Conservation (phyloP, 805 yeast species). For the Maudiozyma turicensis region DNA sequence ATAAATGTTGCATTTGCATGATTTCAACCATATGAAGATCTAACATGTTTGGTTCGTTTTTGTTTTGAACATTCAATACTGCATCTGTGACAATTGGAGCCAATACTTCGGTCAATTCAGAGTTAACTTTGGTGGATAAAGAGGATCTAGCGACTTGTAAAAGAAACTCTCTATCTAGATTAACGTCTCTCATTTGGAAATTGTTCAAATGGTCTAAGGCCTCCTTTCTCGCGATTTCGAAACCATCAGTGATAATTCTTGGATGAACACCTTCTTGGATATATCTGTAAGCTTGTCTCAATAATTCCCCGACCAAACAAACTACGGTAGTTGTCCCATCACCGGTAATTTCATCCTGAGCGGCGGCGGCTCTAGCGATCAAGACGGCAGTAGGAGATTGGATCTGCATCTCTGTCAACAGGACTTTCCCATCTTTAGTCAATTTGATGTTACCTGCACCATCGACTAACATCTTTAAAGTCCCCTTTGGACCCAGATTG, state of each 20-base stretch:
- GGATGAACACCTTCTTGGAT: slow-evolving; percentile 95
- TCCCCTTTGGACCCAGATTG: slow-evolving; percentile 94
- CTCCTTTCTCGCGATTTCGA: slow-evolving; percentile 78
- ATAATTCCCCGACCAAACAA: slow-evolving; percentile 83
- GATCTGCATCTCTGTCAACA: slow-evolving; percentile 93
- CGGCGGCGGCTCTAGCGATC: slow-evolving; percentile 96
- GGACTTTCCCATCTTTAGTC: slow-evolving; percentile 94
- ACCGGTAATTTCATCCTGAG: slow-evolving; percentile 98
- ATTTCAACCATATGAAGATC: slow-evolving; percentile 97
- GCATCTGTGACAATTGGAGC: slow-evolving; percentile 97
- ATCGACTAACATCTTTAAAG: slow-evolving; percentile 91
- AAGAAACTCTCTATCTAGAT: slow-evolving; percentile 75
- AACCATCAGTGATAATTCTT: slow-evolving; percentile 87
- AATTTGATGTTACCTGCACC: slow-evolving; percentile 93
- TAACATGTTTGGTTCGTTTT: slow-evolving; percentile 35
- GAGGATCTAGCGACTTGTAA: slow-evolving; percentile 89
- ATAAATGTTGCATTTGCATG: slow-evolving; percentile 94
- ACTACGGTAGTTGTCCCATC: slow-evolving; percentile 98
- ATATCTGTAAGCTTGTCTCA: slow-evolving; percentile 89
- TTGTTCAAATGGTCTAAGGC: slow-evolving; percentile 58
- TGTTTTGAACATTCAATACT: slow-evolving; percentile 63
- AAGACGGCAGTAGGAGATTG: slow-evolving; percentile 82
- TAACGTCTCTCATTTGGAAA: slow-evolving; percentile 41
- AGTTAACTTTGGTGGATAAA: slow-evolving; percentile 73
- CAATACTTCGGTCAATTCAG: slow-evolving; percentile 66